Conservation (phyloP, 345 rosid species). For the Erucastrum elatum region DNA sequence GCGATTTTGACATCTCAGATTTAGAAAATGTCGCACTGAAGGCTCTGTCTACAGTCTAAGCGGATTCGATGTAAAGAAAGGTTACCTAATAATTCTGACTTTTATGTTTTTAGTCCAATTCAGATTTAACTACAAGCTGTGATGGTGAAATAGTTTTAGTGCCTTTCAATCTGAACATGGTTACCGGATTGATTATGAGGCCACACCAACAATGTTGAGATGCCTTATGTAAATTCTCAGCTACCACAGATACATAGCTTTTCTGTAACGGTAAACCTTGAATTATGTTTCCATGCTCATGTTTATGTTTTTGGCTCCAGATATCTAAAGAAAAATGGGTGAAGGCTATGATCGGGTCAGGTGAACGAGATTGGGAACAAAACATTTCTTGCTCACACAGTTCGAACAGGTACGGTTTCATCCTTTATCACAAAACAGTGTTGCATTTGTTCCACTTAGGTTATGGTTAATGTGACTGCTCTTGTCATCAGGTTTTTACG, state of each 20-base stretch:
- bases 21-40: too few relatives aligned
- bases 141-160: too few relatives aligned
- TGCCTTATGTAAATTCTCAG: background rate
- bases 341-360: background rate
- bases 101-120: too few relatives aligned
- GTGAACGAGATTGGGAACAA: background rate
- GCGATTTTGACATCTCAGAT: too few relatives aligned
- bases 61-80: too few relatives aligned
- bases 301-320: background rate
- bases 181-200: background rate
- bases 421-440: background rate
- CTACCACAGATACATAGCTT: background rate
- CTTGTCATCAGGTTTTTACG: constrained; percentile 72
- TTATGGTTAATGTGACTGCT: constrained; percentile 15
- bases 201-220: background rate
- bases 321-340: background rate
- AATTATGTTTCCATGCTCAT: too few relatives aligned
- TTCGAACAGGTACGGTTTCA: background rate
- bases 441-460: background rate
- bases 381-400: background rate
- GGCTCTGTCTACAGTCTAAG: too few relatives aligned
- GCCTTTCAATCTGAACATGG: too few relatives aligned
- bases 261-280: background rate
- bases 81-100: too few relatives aligned
- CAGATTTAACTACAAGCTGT: too few relatives aligned